These are phyloP conservation scores for Xylaria intraflava DNA, from an alignment of 495 filamentous ascomycete genomes.

Conservation along the genomic window DNA sequence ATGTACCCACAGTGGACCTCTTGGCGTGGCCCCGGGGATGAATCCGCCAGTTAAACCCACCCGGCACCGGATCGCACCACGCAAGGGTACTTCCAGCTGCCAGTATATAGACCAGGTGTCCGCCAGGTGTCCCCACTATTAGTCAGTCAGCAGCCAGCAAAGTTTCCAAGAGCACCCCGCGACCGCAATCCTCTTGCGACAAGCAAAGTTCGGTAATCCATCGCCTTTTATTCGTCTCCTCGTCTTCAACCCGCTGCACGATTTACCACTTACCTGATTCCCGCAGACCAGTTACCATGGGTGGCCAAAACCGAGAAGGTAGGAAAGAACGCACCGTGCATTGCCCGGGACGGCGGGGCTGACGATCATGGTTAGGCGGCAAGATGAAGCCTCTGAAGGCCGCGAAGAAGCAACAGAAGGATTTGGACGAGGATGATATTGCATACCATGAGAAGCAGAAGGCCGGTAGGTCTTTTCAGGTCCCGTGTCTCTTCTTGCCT, in stretches of 20 bases:
- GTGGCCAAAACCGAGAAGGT: constrained; percentile 65
- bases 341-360: constrained; percentile 10
- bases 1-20: not conserved
- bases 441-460: constrained; percentile 69
- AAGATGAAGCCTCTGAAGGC: constrained; percentile 81
- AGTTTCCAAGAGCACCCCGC: constrained; percentile 5
- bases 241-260: not conserved
- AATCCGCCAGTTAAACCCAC: too few species aligned
- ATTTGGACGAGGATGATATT: constrained; percentile 68
- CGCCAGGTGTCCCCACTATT: not conserved
- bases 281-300: constrained; percentile 38
- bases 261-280: not conserved
- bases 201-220: not conserved
- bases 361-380: constrained; percentile 51
- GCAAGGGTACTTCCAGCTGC: not conserved
- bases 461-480: constrained; percentile 48
- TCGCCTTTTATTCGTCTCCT: not conserved
- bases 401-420: constrained; percentile 70
- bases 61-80: too few species aligned
- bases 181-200: constrained; percentile 4
- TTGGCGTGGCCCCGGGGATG: too few species aligned
- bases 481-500: not conserved
- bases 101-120: not conserved
- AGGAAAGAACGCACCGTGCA: constrained; percentile 4
- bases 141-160: not conserved